A percentile compares a stretch with the other conserved stretches of the same genome.
Conservation (phyloP, 2,329 filamentous ascomycete genomes). For the Aspergillus transmontanensis region DNA sequence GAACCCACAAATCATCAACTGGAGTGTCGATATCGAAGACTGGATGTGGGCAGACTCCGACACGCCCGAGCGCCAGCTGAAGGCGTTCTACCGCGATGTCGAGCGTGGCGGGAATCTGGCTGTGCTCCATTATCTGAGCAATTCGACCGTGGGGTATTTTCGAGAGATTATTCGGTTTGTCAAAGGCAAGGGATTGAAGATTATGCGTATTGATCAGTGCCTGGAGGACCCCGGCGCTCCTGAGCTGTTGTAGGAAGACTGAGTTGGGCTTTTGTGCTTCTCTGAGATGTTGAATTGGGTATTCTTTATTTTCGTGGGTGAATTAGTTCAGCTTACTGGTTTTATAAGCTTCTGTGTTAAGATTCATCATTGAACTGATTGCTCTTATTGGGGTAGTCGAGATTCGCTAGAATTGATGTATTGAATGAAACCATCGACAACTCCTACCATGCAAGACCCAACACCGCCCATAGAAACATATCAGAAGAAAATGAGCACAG, state of each 20-base stretch:
- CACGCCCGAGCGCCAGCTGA: conserved; percentile 68
- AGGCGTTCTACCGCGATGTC: conserved; percentile 66
- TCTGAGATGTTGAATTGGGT: background rate
- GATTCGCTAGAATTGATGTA: background rate
- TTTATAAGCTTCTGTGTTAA: background rate
- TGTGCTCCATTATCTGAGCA: conserved; percentile 70
- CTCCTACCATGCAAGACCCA: conserved; percentile 3
- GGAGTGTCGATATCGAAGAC: conserved; percentile 72
- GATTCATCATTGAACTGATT: background rate
- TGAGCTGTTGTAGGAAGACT: conserved; percentile 11
- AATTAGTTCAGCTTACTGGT: background rate
- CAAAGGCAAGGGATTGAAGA: conserved; percentile 63
- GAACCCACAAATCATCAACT: conserved; percentile 64
- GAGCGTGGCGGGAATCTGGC: conserved; percentile 64
- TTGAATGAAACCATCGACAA: background rate
- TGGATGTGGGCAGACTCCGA: conserved; percentile 66
- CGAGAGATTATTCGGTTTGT: conserved; percentile 66
- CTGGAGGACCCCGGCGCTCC: conserved; percentile 57
- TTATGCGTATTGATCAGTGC: conserved; percentile 70
- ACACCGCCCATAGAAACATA: background rate
- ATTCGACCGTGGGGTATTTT: conserved; percentile 65
- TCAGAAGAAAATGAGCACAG: background rate
- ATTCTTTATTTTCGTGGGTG: background rate
- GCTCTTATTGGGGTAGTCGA: background rate
- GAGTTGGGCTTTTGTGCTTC: background rate